A percentile compares a stretch with the other conserved stretches of the same genome.
These are phyloP conservation scores for Hymenoscyphus infarciens DNA, from an alignment of 2,329 filamentous ascomycete genomes.

Conservation along the genomic window DNA sequence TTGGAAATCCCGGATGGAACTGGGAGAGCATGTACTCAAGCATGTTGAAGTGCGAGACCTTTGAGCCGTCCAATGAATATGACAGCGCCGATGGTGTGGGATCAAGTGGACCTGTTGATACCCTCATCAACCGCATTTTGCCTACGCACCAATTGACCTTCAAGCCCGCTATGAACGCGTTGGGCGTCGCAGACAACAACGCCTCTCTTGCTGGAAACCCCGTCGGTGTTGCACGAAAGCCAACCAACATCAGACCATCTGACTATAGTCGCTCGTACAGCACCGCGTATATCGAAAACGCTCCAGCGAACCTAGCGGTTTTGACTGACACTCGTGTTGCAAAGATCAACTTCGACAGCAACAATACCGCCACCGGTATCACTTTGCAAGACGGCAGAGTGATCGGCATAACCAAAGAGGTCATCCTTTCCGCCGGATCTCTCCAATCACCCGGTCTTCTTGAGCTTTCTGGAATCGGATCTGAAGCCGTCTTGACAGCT, in stretches of 20 bases:
- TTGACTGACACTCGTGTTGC: slow-evolving; percentile 82
- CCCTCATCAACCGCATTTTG: slow-evolving; percentile 41
- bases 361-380: slow-evolving; percentile 21
- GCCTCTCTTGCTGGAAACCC: slow-evolving; percentile 48
- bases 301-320: slow-evolving; percentile 64
- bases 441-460: slow-evolving; percentile 52
- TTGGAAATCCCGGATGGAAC: slow-evolving; percentile 44
- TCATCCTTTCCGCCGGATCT: slow-evolving; percentile 49
- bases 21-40: slow-evolving; percentile 37
- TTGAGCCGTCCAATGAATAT: slow-evolving; percentile 14
- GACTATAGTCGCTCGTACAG: slow-evolving; percentile 48
- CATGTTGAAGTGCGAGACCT: slow-evolving; percentile 22
- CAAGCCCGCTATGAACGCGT: slow-evolving; percentile 44
- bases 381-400: slow-evolving; percentile 16
- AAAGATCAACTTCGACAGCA: slow-evolving; percentile 54
- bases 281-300: slow-evolving; percentile 40
- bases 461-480: slow-evolving; percentile 49
- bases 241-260: slow-evolving; percentile 46
- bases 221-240: slow-evolving; percentile 48
- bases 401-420: slow-evolving; percentile 36
- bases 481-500: slow-evolving; percentile 41
- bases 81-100: slow-evolving; percentile 35
- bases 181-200: slow-evolving; percentile 41
- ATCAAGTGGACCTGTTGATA: slow-evolving; percentile 37
- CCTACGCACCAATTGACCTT: slow-evolving; percentile 43